These are phyloP conservation scores for Fusarium sp. DNA, from an alignment of 2,329 filamentous ascomycete genomes.

Conservation along the genomic window DNA sequence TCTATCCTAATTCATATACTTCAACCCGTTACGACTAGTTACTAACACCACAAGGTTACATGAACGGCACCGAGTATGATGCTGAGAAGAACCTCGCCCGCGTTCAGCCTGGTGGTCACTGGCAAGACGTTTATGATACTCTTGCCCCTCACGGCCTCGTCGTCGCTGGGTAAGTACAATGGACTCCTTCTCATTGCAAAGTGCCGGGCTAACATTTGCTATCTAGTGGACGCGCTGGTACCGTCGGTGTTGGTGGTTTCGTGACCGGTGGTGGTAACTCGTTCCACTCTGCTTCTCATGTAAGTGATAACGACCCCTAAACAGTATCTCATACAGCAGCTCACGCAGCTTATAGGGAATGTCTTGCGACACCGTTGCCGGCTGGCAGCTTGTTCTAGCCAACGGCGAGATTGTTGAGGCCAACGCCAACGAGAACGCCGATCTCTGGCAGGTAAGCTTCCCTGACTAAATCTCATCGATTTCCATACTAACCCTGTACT, in stretches of 20 bases:
- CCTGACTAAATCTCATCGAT: not conserved
- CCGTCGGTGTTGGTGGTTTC: slow-evolving; percentile 52
- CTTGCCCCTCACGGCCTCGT: slow-evolving; percentile 49
- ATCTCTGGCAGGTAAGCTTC: slow-evolving; percentile 53
- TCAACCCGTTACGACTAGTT: not conserved
- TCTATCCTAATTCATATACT: not conserved
- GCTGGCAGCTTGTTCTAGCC: slow-evolving; percentile 59
- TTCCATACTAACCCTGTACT: not conserved
- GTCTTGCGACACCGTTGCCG: slow-evolving; percentile 56
- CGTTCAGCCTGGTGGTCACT: slow-evolving; percentile 52
- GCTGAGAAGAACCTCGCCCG: slow-evolving; percentile 44
- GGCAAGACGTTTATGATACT: slow-evolving; percentile 53
- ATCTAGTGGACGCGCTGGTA: slow-evolving; percentile 49
- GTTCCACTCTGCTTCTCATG: slow-evolving; percentile 49
- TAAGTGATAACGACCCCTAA: not conserved
- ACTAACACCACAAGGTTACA: slow-evolving; percentile 34
- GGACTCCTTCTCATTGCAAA: no score
- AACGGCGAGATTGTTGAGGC: slow-evolving; percentile 57
- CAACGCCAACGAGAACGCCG: slow-evolving; percentile 52
- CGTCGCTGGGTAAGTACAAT: slow-evolving; percentile 42
- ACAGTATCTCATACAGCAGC: not conserved
- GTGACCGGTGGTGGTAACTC: slow-evolving; percentile 53
- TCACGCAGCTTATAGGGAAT: slow-evolving; percentile 30
- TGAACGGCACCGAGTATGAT: slow-evolving; percentile 49
- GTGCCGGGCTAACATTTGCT: no score